Conservation (phyloP, 345 rosid species). For the Kandelia obovata region DNA sequence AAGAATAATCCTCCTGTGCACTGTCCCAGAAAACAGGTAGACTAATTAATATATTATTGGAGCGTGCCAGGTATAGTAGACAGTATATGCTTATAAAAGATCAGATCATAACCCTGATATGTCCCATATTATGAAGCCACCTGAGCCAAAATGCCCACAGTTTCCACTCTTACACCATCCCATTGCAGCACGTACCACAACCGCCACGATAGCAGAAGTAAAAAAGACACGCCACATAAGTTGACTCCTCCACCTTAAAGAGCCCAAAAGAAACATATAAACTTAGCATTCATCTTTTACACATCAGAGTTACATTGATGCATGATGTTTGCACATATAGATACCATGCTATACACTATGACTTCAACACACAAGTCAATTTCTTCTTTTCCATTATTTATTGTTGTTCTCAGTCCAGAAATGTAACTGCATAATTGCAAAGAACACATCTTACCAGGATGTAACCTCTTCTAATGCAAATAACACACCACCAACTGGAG, state of each 20-base stretch:
- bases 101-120: constrained; percentile 68
- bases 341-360: background rate
- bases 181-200: constrained; percentile 95
- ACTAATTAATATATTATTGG: constrained; percentile 15
- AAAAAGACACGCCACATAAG: constrained; percentile 99
- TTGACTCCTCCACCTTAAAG: constrained; percentile 95
- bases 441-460: constrained; percentile 61
- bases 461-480: constrained; percentile 98
- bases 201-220: constrained; percentile 95
- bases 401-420: background rate
- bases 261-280: constrained; percentile 17
- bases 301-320: background rate
- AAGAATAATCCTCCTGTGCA: constrained; percentile 96
- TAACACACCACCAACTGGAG: constrained; percentile 98
- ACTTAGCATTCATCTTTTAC: background rate
- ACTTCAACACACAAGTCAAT: background rate
- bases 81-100: constrained; percentile 9
- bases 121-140: constrained; percentile 93
- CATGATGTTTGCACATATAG: background rate
- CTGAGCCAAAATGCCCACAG: constrained; percentile 96
- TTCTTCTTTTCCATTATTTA: background rate
- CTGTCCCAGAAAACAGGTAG: constrained; percentile 33
- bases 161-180: constrained; percentile 94
- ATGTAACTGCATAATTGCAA: constrained; percentile 6
- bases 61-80: background rate